Base-by-base conservation (phyloP, 805 yeast species). In the Spathaspora hagerdaliae region DNA sequence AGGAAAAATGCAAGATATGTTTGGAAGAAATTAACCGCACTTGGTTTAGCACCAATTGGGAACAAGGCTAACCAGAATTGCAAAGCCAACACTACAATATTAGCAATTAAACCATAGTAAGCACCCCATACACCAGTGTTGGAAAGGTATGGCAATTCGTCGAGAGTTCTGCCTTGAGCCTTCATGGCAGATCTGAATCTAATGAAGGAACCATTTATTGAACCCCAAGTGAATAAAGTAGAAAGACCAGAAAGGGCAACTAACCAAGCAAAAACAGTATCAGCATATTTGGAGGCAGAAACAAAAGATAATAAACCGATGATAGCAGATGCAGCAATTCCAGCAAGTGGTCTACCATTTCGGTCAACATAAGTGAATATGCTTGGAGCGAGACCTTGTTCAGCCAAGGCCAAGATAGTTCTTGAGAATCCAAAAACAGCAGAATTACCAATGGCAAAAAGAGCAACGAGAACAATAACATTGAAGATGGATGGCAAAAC, bases 111-210 rank as follows among this genome's bases (percentile, higher is more conserved):
- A 2, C 63, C 59, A 47, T 61, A 63, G 41, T 51, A 52, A 1
- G 65, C 57, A 9, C 72, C 72, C 48, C 45, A 42, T 2, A 65
- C 35, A 5, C 80, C 82, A 6, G 81, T 80, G n/a, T 65, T 54
- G 32, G 84, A 68, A 41, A 60, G 61, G 60, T 73, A 83, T 1
- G 85, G 85, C 41, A 83, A 65, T 36, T 80, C 83, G 5, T 60
- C 64, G 19, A 69, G 48, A 7, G 68, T 48, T 45, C 74, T 64
- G 26, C 77, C 78, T 48, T 67, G 72, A 7, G 46, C 46, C 31
- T 49, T 55, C 54, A 65, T 48, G 1, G 65, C 71, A 51, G 55
- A 43, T 52, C 73, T 59, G 44, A 64, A 66, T 44, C 71, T 49
- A 31, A 64, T 48, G 43, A 60, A 69, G n/a, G 65, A 58, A n/a